Percentiles rank a stretch among this genome's conserved stretches.
These are phyloP conservation scores for Polygonum maritimum DNA, from an alignment of 148 eudicot genomes.

Conservation along the genomic window DNA sequence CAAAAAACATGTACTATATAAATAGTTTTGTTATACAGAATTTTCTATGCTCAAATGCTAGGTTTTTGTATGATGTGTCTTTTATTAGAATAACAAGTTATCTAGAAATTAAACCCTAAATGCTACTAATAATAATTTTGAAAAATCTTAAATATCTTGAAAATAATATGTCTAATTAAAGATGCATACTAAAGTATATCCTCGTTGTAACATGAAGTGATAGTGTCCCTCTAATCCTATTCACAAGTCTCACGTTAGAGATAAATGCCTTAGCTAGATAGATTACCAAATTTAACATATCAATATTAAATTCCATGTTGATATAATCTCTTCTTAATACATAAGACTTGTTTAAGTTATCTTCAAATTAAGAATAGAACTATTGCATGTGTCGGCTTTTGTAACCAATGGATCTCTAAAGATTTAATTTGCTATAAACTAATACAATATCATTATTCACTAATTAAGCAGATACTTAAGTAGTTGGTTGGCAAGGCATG, in stretches of 20 bases:
- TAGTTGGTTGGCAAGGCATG: slow-evolving; percentile 7
- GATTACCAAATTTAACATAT: not conserved
- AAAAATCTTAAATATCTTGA: no score
- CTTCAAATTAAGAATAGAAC: not conserved
- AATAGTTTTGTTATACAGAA: no score
- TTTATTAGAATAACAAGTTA: no score
- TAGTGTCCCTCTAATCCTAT: not conserved
- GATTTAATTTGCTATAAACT: not conserved
- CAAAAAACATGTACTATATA: no score
- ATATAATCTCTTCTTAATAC: not conserved
- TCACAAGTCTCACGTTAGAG: not conserved
- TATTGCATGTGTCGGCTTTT: not conserved
- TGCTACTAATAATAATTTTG: no score
- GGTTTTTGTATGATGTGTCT: no score
- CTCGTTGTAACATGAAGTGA: no score
- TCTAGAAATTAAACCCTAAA: no score
- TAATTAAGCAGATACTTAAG: not conserved
- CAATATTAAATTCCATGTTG: not conserved
- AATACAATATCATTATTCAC: not conserved
- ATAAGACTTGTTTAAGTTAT: not conserved
- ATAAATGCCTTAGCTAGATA: not conserved
- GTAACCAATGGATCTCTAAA: not conserved
- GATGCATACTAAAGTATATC: no score
- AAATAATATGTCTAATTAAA: no score
- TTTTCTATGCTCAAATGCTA: no score